Evolutionary conservation across 148 eudicot genomes (phyloP), one percentile per base, ranked within the genome.

Genomic region (Diospyros lotus): DNA sequence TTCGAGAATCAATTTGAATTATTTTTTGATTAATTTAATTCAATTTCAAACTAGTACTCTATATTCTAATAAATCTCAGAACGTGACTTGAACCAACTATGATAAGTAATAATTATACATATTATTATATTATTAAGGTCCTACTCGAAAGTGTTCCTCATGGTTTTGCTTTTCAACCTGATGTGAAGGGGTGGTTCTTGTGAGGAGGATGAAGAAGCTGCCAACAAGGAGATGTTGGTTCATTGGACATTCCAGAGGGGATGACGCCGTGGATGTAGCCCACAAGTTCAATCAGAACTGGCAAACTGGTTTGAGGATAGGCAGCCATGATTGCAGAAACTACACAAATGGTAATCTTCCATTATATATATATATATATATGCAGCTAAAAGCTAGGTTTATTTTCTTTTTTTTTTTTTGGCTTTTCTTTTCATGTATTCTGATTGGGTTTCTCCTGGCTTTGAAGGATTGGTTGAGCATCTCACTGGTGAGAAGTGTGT

Each of bases 251-350:
- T 83, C 90, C 17, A 71, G 71, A 58, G 71, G 69, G 64, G 84
- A 89, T 81, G 28, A 28, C 28, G 88, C 86, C 61, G 52, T 78
- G 17, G 87, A 84, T 64, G 92, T 80, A 46, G 81, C 89, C 28
- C 52, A 75, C 55, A 56, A 83, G 54, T 94, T 92, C 89, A 94
- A 92, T 66, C 58, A 76, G 44, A 67, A 58, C 39, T 94, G 98
- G 98, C 65, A 81, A n/a, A 94, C 92, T 54, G 86, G 88, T 73
- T 78, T 94, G 72, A 78, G 80, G 66, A 76, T 94, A 28, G 94
- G 94, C 63, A 65, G 69, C 18, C 90, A 92, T 43, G 98, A 94
- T 48, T 94, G 98, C 76, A 92, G 96, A n/a, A 76, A 92, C 78
- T 94, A 94, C 70, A 79, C 88, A 53, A 82, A 91, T 76, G 97